A percentile compares a stretch with the other conserved stretches of the same genome.
phyloP scores from a whole-genome alignment of 345 rosid species.

The Chamaenerion angustifolium region DNA sequence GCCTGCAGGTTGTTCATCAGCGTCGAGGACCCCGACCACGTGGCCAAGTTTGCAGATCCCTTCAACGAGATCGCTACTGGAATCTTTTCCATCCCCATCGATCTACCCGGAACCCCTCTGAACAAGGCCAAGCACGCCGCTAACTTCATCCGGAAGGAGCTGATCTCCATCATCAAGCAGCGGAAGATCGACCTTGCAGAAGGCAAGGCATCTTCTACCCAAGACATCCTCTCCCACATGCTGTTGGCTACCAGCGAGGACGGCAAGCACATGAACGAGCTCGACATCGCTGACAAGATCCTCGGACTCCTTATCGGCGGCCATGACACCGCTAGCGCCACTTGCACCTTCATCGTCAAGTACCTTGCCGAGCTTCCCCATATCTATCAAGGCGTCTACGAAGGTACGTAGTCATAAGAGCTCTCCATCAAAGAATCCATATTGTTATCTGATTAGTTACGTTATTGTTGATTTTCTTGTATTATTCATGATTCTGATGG shows the following conservation, averaged over 20 bases:
- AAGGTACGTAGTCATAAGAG: too few relatives aligned
- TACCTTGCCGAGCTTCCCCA: background rate
- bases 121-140: background rate
- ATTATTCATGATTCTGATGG: too few relatives aligned
- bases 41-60: background rate
- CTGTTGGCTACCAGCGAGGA: constrained; percentile 1
- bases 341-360: constrained; percentile 3
- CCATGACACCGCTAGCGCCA: constrained; percentile 3
- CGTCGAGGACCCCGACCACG: background rate
- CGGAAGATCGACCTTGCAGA: constrained; percentile 5
- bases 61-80: background rate
- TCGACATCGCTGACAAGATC: constrained; percentile 1
- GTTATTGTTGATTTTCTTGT: too few relatives aligned
- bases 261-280: constrained; percentile 2
- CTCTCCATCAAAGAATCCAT: too few relatives aligned
- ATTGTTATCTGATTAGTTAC: too few relatives aligned
- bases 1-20: background rate
- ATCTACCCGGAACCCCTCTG: constrained; percentile 1
- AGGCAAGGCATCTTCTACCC: background rate
- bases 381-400: too few relatives aligned
- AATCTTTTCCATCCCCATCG: background rate
- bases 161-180: constrained; percentile 1
- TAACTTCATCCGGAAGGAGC: constrained; percentile 1
- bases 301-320: constrained; percentile 3
- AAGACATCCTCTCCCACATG: constrained; percentile 5